Conservation (phyloP, 2,329 filamentous ascomycete genomes). For the Fusarium palustre region DNA sequence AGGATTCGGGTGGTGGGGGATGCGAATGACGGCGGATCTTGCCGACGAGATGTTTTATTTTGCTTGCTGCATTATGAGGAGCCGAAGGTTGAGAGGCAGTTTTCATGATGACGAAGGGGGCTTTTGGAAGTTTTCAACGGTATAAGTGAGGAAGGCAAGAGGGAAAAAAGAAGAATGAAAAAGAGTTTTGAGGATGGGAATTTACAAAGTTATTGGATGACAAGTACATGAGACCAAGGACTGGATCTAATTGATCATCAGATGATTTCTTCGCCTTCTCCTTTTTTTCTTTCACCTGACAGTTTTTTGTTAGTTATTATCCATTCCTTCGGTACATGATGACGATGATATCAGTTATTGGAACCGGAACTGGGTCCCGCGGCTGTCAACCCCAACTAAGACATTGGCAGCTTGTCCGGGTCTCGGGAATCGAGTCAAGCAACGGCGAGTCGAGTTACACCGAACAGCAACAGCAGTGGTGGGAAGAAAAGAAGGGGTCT, state of each 20-base stretch:
- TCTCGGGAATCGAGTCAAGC: constrained; percentile 21
- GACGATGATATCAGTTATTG: constrained; percentile 40
- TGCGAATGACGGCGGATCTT: constrained; percentile 41
- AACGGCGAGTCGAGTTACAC: constrained; percentile 5
- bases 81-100: constrained; percentile 27
- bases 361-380: constrained; percentile 15
- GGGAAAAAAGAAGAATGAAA: background rate
- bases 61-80: constrained; percentile 24
- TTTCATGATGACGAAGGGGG: constrained; percentile 29
- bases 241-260: background rate
- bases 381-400: constrained; percentile 1
- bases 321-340: constrained; percentile 22
- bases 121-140: background rate
- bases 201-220: constrained; percentile 1
- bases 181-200: background rate
- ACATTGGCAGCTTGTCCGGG: constrained; percentile 9
- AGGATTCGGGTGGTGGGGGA: constrained; percentile 15
- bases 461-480: background rate
- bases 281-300: constrained; percentile 5
- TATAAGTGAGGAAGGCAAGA: background rate
- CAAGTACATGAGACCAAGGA: constrained; percentile 7
- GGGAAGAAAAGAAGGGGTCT: constrained; percentile 7
- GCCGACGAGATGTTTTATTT: constrained; percentile 42
- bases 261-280: background rate
- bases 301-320: constrained; percentile 14